Conservation (phyloP, 108 stramenopile genomes). For the Fragilaria radians region DNA sequence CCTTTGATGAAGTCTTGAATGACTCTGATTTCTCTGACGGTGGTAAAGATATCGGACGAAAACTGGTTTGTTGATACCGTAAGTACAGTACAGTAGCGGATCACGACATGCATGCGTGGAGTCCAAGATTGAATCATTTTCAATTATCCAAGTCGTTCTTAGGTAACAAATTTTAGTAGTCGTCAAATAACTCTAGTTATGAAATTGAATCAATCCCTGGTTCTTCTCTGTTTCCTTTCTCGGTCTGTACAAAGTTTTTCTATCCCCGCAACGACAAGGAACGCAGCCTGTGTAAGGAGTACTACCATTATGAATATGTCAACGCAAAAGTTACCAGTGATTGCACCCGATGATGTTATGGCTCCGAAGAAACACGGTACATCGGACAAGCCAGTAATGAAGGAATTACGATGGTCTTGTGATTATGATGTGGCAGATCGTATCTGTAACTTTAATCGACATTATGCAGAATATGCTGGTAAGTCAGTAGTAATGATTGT, state of each 20-base stretch:
- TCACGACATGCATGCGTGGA: not conserved
- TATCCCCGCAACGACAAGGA: not conserved
- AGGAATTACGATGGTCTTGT: slow-evolving; percentile 66
- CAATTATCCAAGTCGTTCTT: too few relatives aligned
- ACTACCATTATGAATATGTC: not conserved
- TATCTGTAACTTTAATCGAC: slow-evolving; percentile 78
- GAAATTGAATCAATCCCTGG: not conserved
- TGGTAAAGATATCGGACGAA: too few relatives aligned
- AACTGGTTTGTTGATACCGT: too few relatives aligned
- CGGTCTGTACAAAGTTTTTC: not conserved
- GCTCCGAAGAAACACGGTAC: slow-evolving; percentile 64
- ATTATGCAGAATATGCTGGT: slow-evolving; percentile 50
- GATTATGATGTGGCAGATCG: slow-evolving; percentile 63
- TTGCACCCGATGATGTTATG: slow-evolving; percentile 56
- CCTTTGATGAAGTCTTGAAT: too few relatives aligned
- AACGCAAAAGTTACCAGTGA: slow-evolving; percentile 29
- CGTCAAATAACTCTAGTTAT: not conserved
- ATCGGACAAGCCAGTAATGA: slow-evolving; percentile 60
- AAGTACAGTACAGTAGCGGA: too few relatives aligned
- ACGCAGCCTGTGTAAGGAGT: not conserved
- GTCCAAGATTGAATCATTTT: not conserved
- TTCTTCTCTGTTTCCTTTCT: not conserved
- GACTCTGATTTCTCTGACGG: too few relatives aligned
- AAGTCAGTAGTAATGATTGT: not conserved
- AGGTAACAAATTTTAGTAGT: not conserved